Conservation (phyloP, 2,329 filamentous ascomycete species). For the Macrophomina tecta region DNA sequence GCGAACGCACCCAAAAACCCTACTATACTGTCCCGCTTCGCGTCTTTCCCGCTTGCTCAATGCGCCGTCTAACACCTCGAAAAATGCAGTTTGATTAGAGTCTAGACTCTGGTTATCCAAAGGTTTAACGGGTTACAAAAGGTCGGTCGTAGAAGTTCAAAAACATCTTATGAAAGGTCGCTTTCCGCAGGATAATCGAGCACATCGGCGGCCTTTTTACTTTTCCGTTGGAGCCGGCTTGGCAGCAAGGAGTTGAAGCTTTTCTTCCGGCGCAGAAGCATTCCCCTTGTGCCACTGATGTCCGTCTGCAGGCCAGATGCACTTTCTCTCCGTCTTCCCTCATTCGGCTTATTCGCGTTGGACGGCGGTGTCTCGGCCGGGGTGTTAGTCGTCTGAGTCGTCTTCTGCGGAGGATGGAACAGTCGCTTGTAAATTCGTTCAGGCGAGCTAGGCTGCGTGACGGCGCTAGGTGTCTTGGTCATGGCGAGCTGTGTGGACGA, state of each 20-base stretch:
- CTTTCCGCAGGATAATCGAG: constrained; percentile 13
- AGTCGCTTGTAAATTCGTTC: constrained; percentile 50
- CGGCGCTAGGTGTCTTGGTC: constrained; percentile 24
- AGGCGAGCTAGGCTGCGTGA: constrained; percentile 43
- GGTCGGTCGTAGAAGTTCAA: constrained; percentile 3
- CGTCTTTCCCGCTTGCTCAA: not conserved
- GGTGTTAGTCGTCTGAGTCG: not conserved
- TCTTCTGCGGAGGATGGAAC: constrained; percentile 42
- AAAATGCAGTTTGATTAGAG: constrained; percentile 8
- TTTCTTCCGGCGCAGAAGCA: constrained; percentile 37
- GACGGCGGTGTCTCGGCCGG: constrained; percentile 10
- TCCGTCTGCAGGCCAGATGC: constrained; percentile 33
- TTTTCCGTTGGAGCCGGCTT: constrained; percentile 18
- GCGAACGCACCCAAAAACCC: not conserved
- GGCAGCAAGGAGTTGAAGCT: constrained; percentile 17
- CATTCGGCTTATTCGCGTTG: constrained; percentile 18
- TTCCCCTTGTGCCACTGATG: constrained; percentile 41
- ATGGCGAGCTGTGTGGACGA: constrained; percentile 31
- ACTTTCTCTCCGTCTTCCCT: constrained; percentile 21
- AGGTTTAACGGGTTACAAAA: not conserved
- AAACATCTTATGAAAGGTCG: constrained; percentile 12
- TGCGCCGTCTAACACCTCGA: constrained; percentile 8
- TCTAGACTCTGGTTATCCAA: constrained; percentile 2
- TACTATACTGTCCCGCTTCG: not conserved
- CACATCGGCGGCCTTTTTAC: constrained; percentile 3